Percentiles rank a stretch among this genome's conserved stretches.
Evolutionary conservation across 192 early-diverging fungal species (phyloP).

Genomic region (Mortierella antarctica): DNA sequence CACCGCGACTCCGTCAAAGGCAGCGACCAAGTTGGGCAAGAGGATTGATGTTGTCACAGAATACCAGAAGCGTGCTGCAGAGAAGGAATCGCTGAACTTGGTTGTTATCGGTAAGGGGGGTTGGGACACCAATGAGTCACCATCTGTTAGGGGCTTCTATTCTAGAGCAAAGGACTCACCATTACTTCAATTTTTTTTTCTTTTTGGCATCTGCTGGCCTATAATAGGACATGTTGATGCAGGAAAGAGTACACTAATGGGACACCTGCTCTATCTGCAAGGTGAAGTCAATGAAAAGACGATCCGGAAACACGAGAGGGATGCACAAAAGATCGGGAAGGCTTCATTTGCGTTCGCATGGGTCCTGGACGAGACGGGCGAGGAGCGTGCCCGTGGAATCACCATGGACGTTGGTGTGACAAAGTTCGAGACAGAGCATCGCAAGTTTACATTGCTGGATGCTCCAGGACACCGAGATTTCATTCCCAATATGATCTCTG

Average conservation of each 20-base stretch:
- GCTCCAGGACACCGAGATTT: constrained; percentile 99
- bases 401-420: constrained; percentile 97
- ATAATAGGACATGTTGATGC: constrained; percentile 92
- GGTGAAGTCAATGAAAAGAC: constrained; percentile 91
- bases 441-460: constrained; percentile 90
- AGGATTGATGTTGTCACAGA: constrained; percentile 78
- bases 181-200: not conserved
- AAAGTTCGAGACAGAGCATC: constrained; percentile 83
- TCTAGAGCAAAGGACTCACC: too few relatives aligned
- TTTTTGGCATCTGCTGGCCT: too few relatives aligned
- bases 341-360: constrained; percentile 97
- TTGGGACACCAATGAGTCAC: too few relatives aligned
- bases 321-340: constrained; percentile 94
- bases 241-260: constrained; percentile 97
- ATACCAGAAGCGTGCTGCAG: constrained; percentile 71
- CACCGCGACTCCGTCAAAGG: constrained; percentile 44
- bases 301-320: constrained; percentile 88
- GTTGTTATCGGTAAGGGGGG: constrained; percentile 80
- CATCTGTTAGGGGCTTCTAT: too few relatives aligned
- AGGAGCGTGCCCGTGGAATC: constrained; percentile 91
- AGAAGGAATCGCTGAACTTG: constrained; percentile 83
- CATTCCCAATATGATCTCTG: constrained; percentile 99
- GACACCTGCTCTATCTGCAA: constrained; percentile 88
- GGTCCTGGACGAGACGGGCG: constrained; percentile 97
- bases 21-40: constrained; percentile 58